Conservation (phyloP, 1,284 basidiomycete genomes). For the Moesziomyces globuligerus region DNA sequence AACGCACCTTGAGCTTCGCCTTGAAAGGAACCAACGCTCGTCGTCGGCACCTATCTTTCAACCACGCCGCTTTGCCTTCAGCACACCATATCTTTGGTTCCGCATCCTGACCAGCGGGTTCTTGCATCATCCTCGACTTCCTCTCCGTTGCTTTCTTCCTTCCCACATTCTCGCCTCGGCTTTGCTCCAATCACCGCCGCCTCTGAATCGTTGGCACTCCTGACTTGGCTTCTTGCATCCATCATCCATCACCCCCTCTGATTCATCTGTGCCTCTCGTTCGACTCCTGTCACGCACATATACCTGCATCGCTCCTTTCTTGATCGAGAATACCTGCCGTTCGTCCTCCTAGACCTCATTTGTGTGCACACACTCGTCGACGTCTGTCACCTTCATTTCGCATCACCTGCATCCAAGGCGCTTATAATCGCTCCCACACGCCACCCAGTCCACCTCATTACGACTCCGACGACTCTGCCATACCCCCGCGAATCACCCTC, state of each 20-base stretch:
- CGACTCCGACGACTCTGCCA: background rate
- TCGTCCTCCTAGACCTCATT: constrained; percentile 5
- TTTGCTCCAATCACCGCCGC: background rate
- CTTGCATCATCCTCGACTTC: constrained; percentile 1
- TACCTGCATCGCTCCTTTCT: constrained; percentile 14
- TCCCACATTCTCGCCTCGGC: constrained; percentile 3
- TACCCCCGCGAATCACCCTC: constrained; percentile 13
- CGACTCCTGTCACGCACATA: constrained; percentile 23
- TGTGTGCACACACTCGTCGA: constrained; percentile 13
- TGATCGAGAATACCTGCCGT: background rate
- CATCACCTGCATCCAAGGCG: background rate
- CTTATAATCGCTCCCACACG: constrained; percentile 6
- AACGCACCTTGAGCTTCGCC: background rate
- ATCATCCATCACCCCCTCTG: background rate
- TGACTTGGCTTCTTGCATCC: constrained; percentile 11
- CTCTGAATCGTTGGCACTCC: background rate
- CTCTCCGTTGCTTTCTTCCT: background rate
- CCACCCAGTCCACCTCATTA: background rate
- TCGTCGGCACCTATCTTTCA: constrained; percentile 1
- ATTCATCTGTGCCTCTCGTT: constrained; percentile 1
- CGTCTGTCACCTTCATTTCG: constrained; percentile 13
- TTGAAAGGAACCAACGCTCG: too few species aligned
- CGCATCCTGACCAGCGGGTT: constrained; percentile 2
- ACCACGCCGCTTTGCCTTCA: background rate
- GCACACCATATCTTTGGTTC: constrained; percentile 13